Percentiles rank a stretch among this genome's conserved stretches.
phyloP scores from a whole-genome alignment of 2,329 filamentous ascomycete genomes.

The Camillea tinctor region DNA sequence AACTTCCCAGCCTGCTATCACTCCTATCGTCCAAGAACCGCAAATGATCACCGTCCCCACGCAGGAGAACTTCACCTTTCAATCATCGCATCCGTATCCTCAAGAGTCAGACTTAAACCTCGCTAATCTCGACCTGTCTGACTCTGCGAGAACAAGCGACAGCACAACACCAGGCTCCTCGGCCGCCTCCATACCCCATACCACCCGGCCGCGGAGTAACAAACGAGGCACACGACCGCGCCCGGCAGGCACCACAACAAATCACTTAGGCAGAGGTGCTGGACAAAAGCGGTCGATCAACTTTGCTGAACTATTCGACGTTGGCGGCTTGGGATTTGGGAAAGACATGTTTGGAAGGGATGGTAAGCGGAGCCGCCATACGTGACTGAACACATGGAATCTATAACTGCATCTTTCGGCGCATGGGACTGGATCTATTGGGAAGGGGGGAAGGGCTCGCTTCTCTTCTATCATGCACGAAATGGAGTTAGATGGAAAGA shows the following conservation, averaged over 20 bases:
- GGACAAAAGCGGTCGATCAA: conserved; percentile 73
- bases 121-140: conserved; percentile 59
- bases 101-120: conserved; percentile 58
- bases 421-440: conserved; percentile 14
- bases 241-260: conserved; percentile 21
- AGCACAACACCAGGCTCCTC: conserved; percentile 29
- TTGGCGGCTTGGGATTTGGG: conserved; percentile 60
- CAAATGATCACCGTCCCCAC: conserved; percentile 50
- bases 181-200: conserved; percentile 30
- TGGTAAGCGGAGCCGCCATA: conserved; percentile 52
- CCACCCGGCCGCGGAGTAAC: conserved; percentile 23
- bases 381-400: conserved; percentile 26
- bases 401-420: conserved; percentile 14
- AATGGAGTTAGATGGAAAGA: conserved; percentile 3
- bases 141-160: conserved; percentile 44
- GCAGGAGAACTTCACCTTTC: conserved; percentile 67
- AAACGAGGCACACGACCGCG: conserved; percentile 26
- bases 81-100: conserved; percentile 61
- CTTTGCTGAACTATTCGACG: conserved; percentile 73
- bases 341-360: conserved; percentile 57
- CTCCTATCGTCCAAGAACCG: conserved; percentile 21
- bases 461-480: conserved; percentile 10
- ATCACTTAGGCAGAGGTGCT: conserved; percentile 59
- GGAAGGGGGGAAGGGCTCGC: conserved; percentile 1
- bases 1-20: conserved; percentile 14